These are phyloP conservation scores for Trichophyton rubrum DNA, from an alignment of 2,329 filamentous ascomycete species.

Conservation along the genomic window DNA sequence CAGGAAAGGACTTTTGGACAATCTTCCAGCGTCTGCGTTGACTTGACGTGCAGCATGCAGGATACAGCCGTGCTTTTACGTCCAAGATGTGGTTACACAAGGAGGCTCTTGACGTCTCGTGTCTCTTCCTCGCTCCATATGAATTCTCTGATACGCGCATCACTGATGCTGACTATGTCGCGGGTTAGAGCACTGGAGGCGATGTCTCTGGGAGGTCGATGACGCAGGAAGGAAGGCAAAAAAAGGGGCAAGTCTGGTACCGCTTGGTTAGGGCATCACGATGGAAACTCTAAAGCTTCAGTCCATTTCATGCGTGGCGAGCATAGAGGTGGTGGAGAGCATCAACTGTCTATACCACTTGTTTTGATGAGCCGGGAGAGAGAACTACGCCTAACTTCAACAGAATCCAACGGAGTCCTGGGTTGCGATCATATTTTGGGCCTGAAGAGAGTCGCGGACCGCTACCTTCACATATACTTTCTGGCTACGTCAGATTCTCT, in stretches of 20 bases:
- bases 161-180: neutral
- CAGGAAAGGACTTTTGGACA: neutral
- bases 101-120: neutral
- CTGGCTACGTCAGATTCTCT: neutral
- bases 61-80: too few species aligned
- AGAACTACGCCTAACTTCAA: too few species aligned
- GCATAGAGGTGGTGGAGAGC: too few species aligned
- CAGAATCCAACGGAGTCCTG: too few species aligned
- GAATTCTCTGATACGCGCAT: neutral
- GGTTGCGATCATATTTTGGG: too few species aligned
- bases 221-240: neutral
- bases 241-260: neutral
- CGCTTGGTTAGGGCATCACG: neutral
- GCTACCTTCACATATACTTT: too few species aligned
- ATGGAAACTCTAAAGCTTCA: neutral
- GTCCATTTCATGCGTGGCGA: neutral
- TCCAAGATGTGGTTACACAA: neutral
- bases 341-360: too few species aligned
- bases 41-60: neutral
- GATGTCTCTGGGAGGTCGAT: neutral
- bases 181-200: neutral
- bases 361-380: too few species aligned
- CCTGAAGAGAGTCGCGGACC: too few species aligned
- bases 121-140: neutral
- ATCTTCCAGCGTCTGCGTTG: neutral